Evolutionary conservation across 202 grass and related monocot species (phyloP).

Genomic region (Saccharum hybrid): DNA sequence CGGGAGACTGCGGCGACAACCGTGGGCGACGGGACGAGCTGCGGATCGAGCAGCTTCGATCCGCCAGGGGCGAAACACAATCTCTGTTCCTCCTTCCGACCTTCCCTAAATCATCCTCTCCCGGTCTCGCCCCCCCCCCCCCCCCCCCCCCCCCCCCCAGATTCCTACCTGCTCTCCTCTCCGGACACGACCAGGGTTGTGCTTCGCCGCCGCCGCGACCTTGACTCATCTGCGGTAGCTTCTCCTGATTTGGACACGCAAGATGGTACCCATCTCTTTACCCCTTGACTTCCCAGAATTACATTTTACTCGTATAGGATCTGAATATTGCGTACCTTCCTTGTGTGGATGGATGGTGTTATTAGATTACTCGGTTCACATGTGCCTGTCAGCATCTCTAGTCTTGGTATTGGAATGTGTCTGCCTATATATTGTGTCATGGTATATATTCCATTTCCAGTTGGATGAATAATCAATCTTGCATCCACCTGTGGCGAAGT

Average conservation of each 20-base stretch:
- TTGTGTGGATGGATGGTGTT: background rate
- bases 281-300: background rate
- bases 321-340: background rate
- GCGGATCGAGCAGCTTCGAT: background rate
- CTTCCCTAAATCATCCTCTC: background rate
- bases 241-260: background rate
- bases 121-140: background rate
- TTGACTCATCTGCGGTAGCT: background rate
- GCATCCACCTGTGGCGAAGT: background rate
- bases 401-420: background rate
- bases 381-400: background rate
- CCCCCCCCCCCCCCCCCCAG: background rate
- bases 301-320: background rate
- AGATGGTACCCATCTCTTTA: slow-evolving; percentile 9
- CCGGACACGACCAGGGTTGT: background rate
- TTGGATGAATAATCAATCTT: background rate
- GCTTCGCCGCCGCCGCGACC: background rate
- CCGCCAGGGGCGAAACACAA: background rate
- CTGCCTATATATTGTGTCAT: background rate
- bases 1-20: background rate
- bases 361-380: background rate
- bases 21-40: background rate
- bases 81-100: background rate
- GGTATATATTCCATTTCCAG: background rate
- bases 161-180: background rate